Conservation (phyloP, 768 basidiomycete genomes). For the Termitomyces sp. region DNA sequence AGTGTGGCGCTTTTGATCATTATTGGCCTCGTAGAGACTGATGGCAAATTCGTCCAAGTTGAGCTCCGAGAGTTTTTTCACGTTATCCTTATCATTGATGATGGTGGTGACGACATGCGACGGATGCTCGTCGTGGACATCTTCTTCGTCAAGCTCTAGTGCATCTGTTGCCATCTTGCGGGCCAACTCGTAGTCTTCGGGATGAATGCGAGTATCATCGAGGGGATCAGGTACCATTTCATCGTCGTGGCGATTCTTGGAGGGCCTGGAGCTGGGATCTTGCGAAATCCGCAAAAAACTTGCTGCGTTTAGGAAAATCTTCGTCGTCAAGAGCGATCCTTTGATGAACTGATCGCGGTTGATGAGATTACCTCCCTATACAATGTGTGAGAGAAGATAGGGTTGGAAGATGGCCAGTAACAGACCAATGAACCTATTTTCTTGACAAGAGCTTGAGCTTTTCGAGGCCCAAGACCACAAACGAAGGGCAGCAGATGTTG, state of each 20-base stretch:
- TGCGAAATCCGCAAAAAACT: conserved; percentile 85
- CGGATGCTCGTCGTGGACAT: conserved; percentile 87
- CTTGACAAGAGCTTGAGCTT: conserved; percentile 80
- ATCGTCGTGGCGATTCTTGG: conserved; percentile 64
- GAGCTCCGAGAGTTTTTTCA: conserved; percentile 80
- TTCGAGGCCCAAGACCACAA: conserved; percentile 91
- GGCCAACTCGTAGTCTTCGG: conserved; percentile 96
- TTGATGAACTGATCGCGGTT: conserved; percentile 91
- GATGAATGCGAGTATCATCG: conserved; percentile 94
- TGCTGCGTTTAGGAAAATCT: conserved; percentile 91
- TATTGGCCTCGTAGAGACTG: conserved; percentile 80
- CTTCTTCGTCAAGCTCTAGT: conserved; percentile 96
- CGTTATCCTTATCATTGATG: conserved; percentile 78
- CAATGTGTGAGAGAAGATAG: conserved; percentile 1
- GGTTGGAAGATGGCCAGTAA: conserved; percentile 14
- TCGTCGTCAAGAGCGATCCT: conserved; percentile 72
- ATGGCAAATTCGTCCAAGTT: conserved; percentile 96
- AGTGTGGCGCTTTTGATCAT: conserved; percentile 85
- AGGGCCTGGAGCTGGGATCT: conserved; percentile 57
- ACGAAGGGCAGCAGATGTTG: conserved; percentile 86
- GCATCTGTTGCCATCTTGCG: conserved; percentile 99
- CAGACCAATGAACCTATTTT: conserved; percentile 75
- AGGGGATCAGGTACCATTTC: conserved; percentile 82
- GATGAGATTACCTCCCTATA: conserved; percentile 79
- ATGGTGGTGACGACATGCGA: conserved; percentile 85